phyloP scores from a whole-genome alignment of 495 filamentous ascomycete genomes.

The Saxispiralis lemnorum region DNA sequence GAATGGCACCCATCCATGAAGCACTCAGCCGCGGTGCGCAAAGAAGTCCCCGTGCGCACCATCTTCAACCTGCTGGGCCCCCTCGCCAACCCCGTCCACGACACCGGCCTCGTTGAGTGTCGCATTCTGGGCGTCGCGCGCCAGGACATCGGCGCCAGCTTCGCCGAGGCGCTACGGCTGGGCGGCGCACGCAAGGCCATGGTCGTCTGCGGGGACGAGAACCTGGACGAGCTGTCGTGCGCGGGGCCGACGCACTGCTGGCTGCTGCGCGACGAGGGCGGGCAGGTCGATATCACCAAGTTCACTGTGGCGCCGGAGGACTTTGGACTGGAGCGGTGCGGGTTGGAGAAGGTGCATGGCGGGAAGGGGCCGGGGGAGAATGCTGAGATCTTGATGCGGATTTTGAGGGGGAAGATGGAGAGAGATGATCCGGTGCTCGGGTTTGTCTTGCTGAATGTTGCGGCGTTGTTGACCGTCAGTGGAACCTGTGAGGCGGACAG shows the following conservation, averaged over 20 bases:
- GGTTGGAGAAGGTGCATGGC: constrained; percentile 57
- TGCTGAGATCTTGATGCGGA: constrained; percentile 57
- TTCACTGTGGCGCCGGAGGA: constrained; percentile 62
- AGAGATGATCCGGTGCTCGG: constrained; percentile 69
- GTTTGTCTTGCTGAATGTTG: constrained; percentile 88
- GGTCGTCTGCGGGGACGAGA: constrained; percentile 84
- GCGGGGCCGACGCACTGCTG: constrained; percentile 78
- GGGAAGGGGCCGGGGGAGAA: constrained; percentile 80
- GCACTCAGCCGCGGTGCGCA: constrained; percentile 65
- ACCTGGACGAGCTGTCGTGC: constrained; percentile 87
- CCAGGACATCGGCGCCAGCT: constrained; percentile 63
- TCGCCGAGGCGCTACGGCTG: constrained; percentile 65
- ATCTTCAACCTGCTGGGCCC: constrained; percentile 95
- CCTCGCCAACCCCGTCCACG: constrained; percentile 70
- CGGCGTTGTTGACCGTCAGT: constrained; percentile 63
- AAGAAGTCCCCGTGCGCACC: constrained; percentile 71
- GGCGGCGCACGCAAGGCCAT: constrained; percentile 67
- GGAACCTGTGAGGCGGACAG: constrained; percentile 73
- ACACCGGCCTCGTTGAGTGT: constrained; percentile 52
- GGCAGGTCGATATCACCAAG: constrained; percentile 41
- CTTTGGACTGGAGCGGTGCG: constrained; percentile 66
- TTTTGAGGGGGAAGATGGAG: constrained; percentile 54
- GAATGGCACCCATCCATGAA: constrained; percentile 91
- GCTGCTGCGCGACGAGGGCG: constrained; percentile 38
- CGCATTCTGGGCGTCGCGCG: constrained; percentile 84